These are phyloP conservation scores for Gossypium australe DNA, from an alignment of 345 rosid species.

Conservation along the genomic window DNA sequence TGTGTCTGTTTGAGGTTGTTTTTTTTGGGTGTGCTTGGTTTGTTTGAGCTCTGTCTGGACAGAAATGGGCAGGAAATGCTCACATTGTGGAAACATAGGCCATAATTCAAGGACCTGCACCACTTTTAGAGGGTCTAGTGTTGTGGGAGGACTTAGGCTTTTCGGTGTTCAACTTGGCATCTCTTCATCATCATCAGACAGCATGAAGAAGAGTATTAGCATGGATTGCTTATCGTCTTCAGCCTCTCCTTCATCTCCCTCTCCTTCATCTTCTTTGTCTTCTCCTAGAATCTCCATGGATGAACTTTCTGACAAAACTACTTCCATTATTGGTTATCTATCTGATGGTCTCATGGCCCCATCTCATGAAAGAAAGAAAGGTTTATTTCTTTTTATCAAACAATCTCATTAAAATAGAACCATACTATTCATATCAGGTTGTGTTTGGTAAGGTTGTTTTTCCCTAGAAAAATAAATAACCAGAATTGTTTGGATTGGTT, in stretches of 20 bases:
- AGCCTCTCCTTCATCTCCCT: slow-evolving; percentile 17
- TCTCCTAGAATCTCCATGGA: slow-evolving; percentile 29
- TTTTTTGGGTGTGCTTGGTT: slow-evolving; percentile 9
- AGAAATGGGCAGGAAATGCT: slow-evolving; percentile 68
- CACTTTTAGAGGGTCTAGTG: slow-evolving; percentile 14
- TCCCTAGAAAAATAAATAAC: not conserved
- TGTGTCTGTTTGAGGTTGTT: slow-evolving; percentile 10
- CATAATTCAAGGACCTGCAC: slow-evolving; percentile 65
- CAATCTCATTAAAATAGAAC: not conserved
- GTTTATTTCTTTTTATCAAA: slow-evolving; percentile 18
- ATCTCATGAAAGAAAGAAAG: slow-evolving; percentile 42
- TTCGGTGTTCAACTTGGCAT: slow-evolving; percentile 54
- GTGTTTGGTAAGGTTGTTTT: not conserved
- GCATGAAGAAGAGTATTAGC: slow-evolving; percentile 49
- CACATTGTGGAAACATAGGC: slow-evolving; percentile 60
- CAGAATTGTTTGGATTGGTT: not conserved
- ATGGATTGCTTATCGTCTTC: slow-evolving; percentile 41
- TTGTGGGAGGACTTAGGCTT: slow-evolving; percentile 36
- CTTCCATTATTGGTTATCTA: slow-evolving; percentile 24
- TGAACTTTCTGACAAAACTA: slow-evolving; percentile 27
- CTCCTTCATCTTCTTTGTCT: slow-evolving; percentile 24
- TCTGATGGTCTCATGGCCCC: slow-evolving; percentile 37
- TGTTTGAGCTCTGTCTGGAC: slow-evolving; percentile 23
- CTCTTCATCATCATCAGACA: slow-evolving; percentile 18
- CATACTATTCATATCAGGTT: not conserved